These are phyloP conservation scores for Termitomyces sp. DNA, from an alignment of 768 basidiomycete genomes.

Conservation along the genomic window DNA sequence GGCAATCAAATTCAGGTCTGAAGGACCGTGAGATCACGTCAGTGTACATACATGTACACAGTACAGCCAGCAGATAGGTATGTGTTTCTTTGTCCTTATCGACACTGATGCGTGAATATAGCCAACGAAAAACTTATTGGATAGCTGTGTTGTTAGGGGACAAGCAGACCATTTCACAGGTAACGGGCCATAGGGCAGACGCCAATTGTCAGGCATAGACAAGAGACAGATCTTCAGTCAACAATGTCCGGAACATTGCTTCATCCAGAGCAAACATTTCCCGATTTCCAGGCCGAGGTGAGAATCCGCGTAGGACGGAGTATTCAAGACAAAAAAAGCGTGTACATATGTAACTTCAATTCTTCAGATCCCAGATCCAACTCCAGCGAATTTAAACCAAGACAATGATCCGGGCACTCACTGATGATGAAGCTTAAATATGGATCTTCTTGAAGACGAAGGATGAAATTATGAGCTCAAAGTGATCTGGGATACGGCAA, in stretches of 20 bases:
- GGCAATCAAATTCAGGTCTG: neutral
- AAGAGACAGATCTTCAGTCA: neutral
- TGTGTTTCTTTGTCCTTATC: too few species aligned
- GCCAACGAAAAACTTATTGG: neutral
- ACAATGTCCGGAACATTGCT: neutral
- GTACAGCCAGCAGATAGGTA: too few species aligned
- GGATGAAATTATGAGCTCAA: neutral
- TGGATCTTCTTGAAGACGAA: neutral
- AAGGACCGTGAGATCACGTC: neutral
- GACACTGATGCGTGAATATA: too few species aligned
- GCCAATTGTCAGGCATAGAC: neutral
- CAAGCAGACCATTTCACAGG: neutral
- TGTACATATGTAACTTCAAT: neutral
- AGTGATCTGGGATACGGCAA: conserved; percentile 4
- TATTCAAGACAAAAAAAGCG: neutral
- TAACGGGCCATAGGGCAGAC: neutral
- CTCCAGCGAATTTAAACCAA: neutral
- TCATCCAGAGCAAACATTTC: neutral
- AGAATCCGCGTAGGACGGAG: conserved; percentile 2
- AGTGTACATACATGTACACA: too few species aligned
- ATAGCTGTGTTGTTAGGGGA: neutral
- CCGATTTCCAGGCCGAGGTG: neutral
- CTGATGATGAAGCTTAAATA: conserved; percentile 4
- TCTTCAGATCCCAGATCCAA: conserved; percentile 5
- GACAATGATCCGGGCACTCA: conserved; percentile 9